A percentile compares a stretch with the other conserved stretches of the same genome.
phyloP scores from a whole-genome alignment of 2,329 filamentous ascomycete genomes.

The Botryotinia narcissicola region DNA sequence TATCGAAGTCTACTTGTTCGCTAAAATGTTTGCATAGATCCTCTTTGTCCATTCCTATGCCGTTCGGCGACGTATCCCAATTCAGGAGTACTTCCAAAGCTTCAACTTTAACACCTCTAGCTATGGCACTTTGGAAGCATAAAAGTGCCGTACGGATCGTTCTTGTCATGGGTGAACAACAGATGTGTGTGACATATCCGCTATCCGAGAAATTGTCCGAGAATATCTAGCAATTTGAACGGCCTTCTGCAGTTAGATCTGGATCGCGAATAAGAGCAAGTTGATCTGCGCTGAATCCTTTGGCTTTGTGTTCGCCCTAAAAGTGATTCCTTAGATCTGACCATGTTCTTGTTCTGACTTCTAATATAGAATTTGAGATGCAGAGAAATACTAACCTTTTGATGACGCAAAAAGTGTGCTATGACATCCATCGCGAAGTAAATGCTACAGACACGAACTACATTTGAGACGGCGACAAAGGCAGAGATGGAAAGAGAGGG shows the following conservation, averaged over 20 bases:
- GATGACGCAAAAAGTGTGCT: background rate
- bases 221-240: background rate
- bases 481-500: background rate
- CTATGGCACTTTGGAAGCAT: background rate
- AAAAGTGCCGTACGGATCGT: background rate
- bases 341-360: background rate
- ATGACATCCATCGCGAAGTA: background rate
- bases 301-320: background rate
- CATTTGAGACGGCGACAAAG: background rate
- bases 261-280: background rate
- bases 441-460: background rate
- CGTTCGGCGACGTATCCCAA: background rate
- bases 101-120: background rate
- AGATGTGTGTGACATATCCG: background rate
- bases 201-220: background rate
- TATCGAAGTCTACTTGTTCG: background rate
- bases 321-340: background rate
- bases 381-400: background rate
- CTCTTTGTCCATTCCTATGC: background rate
- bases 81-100: background rate
- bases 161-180: conserved; percentile 1
- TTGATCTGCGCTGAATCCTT: no score
- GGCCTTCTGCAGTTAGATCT: background rate
- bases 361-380: background rate
- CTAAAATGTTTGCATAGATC: background rate